Conservation (phyloP, 192 early-diverging fungal species). For the Coemansia sp. region DNA sequence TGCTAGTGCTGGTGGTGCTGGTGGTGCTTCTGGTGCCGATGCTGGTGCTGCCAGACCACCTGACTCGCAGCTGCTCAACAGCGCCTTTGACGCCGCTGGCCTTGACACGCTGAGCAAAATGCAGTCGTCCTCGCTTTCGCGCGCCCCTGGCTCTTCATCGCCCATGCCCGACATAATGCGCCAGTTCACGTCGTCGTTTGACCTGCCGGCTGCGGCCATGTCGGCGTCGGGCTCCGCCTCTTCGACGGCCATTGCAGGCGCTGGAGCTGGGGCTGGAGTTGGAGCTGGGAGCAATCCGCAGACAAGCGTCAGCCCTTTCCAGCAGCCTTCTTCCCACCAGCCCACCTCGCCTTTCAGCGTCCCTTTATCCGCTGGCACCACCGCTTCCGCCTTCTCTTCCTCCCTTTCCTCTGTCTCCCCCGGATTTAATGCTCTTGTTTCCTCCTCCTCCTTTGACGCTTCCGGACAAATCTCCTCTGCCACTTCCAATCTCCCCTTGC, state of each 20-base stretch:
- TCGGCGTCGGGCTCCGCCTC: neutral
- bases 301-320: slow-evolving; percentile 7
- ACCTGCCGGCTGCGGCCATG: slow-evolving; percentile 16
- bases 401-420: slow-evolving; percentile 23
- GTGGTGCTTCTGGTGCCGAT: neutral
- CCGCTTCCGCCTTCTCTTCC: slow-evolving; percentile 21
- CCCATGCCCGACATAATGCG: slow-evolving; percentile 40
- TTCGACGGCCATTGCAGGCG: neutral
- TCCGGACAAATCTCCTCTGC: slow-evolving; percentile 12
- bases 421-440: slow-evolving; percentile 15
- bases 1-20: neutral
- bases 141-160: slow-evolving; percentile 18
- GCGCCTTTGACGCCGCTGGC: slow-evolving; percentile 51
- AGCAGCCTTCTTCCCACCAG: slow-evolving; percentile 12
- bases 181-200: slow-evolving; percentile 51
- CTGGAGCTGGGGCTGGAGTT: neutral
- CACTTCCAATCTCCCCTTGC: neutral
- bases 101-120: slow-evolving; percentile 48
- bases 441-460: slow-evolving; percentile 25
- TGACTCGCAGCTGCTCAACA: slow-evolving; percentile 50
- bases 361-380: slow-evolving; percentile 21
- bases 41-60: neutral
- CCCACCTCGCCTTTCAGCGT: slow-evolving; percentile 24
- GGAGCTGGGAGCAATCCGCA: slow-evolving; percentile 16
- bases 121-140: slow-evolving; percentile 20